Evolutionary conservation across 2,329 filamentous ascomycete genomes (phyloP).

Genomic region (Immersiporthe knoxdaviesiana): DNA sequence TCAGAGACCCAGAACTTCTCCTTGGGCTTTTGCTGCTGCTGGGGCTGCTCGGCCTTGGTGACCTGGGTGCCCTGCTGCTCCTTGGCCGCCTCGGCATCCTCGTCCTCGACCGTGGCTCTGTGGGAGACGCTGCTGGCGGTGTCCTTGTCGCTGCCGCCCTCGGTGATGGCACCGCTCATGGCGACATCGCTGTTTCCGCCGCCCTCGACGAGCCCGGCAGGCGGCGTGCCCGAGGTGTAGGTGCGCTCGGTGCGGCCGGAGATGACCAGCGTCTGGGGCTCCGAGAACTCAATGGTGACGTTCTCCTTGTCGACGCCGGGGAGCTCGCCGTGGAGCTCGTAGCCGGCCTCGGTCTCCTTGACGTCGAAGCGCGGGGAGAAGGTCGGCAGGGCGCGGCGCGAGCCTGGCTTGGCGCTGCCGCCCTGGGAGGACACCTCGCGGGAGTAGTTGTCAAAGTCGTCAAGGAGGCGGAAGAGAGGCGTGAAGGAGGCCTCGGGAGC

Average conservation of each 20-base stretch:
- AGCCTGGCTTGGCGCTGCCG: slow-evolving; percentile 33
- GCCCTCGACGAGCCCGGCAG: slow-evolving; percentile 54
- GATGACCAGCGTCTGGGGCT: slow-evolving; percentile 72
- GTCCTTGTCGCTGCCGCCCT: slow-evolving; percentile 40
- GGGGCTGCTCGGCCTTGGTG: slow-evolving; percentile 24
- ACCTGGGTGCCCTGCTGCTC: slow-evolving; percentile 39
- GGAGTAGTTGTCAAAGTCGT: slow-evolving; percentile 64
- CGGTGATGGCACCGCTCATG: slow-evolving; percentile 45
- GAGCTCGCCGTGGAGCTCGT: slow-evolving; percentile 81
- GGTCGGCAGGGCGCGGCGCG: slow-evolving; percentile 45
- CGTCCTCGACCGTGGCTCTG: slow-evolving; percentile 70
- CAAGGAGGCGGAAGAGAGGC: slow-evolving; percentile 66
- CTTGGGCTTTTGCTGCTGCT: slow-evolving; percentile 31
- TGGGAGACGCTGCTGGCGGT: slow-evolving; percentile 45
- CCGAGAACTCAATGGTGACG: slow-evolving; percentile 77
- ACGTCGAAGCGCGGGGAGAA: slow-evolving; percentile 82
- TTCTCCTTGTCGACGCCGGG: slow-evolving; percentile 76
- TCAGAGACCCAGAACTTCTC: slow-evolving; percentile 71
- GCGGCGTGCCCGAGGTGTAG: slow-evolving; percentile 58
- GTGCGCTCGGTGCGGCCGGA: slow-evolving; percentile 70
- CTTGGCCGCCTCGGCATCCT: slow-evolving; percentile 43
- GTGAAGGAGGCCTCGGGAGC: slow-evolving; percentile 54
- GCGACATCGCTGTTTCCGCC: slow-evolving; percentile 32
- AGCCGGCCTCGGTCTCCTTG: slow-evolving; percentile 67
- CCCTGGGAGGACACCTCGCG: slow-evolving; percentile 39